Conservation (phyloP, 305 asterid species). For the Fraxinus nigra region DNA sequence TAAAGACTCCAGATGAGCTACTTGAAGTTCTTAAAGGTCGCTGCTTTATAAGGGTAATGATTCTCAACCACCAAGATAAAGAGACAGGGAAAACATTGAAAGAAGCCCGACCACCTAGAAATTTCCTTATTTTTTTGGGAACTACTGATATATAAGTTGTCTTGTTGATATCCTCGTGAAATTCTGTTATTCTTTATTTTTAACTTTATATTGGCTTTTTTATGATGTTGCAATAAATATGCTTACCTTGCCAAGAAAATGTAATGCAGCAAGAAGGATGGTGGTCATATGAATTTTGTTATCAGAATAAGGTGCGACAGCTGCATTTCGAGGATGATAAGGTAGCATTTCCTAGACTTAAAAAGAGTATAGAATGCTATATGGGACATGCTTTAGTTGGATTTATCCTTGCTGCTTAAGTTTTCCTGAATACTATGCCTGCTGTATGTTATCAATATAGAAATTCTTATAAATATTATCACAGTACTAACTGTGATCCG, state of each 20-base stretch:
- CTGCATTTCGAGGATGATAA: constrained; percentile 88
- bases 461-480: neutral
- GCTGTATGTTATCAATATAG: neutral
- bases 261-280: constrained; percentile 96
- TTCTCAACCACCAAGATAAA: constrained; percentile 12
- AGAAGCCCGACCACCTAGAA: neutral
- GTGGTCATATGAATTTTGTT: constrained; percentile 99
- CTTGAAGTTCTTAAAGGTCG: constrained; percentile 78
- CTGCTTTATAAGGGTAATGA: constrained; percentile 78
- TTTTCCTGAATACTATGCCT: constrained; percentile 17
- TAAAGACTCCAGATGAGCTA: constrained; percentile 96
- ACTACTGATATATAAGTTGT: neutral
- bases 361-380: neutral
- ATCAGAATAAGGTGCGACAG: constrained; percentile 70
- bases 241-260: constrained; percentile 26
- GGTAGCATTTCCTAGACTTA: constrained; percentile 41
- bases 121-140: neutral
- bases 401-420: constrained; percentile 2
- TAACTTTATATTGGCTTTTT: constrained; percentile 14
- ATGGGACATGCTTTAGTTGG: neutral
- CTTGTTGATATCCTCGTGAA: neutral
- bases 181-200: constrained; percentile 10
- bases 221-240: neutral
- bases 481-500: neutral
- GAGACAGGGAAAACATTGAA: neutral